Percentiles rank a stretch among this genome's conserved stretches.
phyloP scores from a whole-genome alignment of 2,329 filamentous ascomycete genomes.

The Pseudocercospora macadamiae region DNA sequence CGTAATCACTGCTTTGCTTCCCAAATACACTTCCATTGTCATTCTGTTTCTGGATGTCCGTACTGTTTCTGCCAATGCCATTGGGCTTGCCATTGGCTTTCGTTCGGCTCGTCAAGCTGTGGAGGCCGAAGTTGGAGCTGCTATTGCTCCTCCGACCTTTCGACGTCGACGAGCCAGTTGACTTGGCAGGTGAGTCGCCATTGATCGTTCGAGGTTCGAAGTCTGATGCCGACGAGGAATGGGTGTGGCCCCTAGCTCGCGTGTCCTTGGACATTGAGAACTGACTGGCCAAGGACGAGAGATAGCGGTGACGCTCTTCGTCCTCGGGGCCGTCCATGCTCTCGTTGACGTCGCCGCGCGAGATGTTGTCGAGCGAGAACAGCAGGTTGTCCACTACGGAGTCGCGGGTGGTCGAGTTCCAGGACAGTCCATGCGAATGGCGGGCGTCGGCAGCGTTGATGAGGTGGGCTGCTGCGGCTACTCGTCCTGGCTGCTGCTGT shows the following conservation, averaged over 20 bases:
- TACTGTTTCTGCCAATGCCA: constrained; percentile 24
- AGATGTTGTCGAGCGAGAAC: constrained; percentile 84
- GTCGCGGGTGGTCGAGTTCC: constrained; percentile 78
- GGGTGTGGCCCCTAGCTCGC: constrained; percentile 61
- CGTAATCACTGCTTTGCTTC: constrained; percentile 21
- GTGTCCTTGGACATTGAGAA: constrained; percentile 17
- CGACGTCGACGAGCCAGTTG: constrained; percentile 30
- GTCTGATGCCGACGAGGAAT: constrained; percentile 65
- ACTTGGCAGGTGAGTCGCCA: constrained; percentile 38
- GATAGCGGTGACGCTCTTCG: constrained; percentile 24
- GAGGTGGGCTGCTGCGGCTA: not conserved
- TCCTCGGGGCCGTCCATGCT: constrained; percentile 24
- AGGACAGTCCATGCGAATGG: constrained; percentile 82
- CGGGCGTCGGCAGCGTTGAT: constrained; percentile 9
- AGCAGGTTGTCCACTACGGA: constrained; percentile 97
- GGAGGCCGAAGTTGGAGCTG: constrained; percentile 65
- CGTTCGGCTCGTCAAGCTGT: constrained; percentile 19
- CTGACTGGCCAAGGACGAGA: constrained; percentile 19
- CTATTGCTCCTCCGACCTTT: constrained; percentile 74
- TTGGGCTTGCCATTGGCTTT: constrained; percentile 20
- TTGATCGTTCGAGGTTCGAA: constrained; percentile 42
- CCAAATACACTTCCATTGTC: constrained; percentile 14
- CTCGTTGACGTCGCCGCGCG: constrained; percentile 31
- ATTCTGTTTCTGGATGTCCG: constrained; percentile 24
- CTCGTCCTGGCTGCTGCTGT: constrained; percentile 9